phyloP scores from a whole-genome alignment of 75 land plant species.

The Pinus albicaulis region DNA sequence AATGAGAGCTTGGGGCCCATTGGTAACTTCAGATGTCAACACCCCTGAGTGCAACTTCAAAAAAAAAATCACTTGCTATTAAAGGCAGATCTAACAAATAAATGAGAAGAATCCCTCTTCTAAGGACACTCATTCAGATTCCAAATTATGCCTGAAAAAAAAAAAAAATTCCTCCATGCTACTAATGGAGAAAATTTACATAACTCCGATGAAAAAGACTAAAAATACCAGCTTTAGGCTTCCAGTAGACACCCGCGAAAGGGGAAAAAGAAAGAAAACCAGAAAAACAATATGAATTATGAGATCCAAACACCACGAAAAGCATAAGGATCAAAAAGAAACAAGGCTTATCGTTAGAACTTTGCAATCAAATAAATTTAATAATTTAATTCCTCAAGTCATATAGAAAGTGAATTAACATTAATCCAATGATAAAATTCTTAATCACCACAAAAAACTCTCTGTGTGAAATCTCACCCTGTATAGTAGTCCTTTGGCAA shows the following conservation, averaged over 20 bases:
- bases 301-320: no score
- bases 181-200: neutral
- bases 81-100: constrained; percentile 8
- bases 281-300: no score
- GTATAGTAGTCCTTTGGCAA: constrained; percentile 84
- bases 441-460: neutral
- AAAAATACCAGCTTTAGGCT: constrained; percentile 1
- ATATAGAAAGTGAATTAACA: neutral
- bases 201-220: neutral
- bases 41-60: constrained; percentile 12
- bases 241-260: neutral
- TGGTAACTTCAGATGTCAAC: constrained; percentile 3
- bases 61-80: constrained; percentile 6
- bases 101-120: neutral
- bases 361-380: neutral
- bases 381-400: neutral
- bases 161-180: neutral
- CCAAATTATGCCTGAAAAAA: neutral
- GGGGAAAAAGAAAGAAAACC: no score
- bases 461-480: constrained; percentile 48
- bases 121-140: constrained; percentile 6
- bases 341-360: neutral
- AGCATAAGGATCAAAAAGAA: no score
- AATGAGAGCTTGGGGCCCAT: neutral
- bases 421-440: no score